phyloP scores from a whole-genome alignment of 306 rosid genomes.

The Dicorynia guianensis region DNA sequence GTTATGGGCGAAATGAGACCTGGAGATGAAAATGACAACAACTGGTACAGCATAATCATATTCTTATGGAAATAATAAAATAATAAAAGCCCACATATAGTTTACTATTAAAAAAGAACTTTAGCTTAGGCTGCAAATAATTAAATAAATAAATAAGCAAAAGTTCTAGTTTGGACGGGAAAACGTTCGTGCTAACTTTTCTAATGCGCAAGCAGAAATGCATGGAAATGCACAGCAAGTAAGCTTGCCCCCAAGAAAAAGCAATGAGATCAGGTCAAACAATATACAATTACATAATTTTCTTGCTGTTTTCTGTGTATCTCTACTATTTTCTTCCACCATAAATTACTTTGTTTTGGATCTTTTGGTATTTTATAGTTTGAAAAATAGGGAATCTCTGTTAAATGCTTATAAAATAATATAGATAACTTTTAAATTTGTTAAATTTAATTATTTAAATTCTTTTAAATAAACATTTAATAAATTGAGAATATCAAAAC shows the following conservation, averaged over 20 bases:
- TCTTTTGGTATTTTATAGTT: no score
- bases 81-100: background rate
- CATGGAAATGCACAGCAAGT: background rate
- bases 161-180: background rate
- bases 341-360: background rate
- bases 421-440: no score
- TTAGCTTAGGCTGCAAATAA: background rate
- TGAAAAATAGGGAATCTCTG: no score
- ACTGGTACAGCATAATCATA: background rate
- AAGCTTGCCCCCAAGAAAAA: background rate
- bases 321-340: background rate
- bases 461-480: no score
- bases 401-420: no score
- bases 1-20: background rate
- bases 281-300: background rate
- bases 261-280: slow-evolving; percentile 25
- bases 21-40: background rate
- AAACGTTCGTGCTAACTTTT: background rate
- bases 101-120: slow-evolving; percentile 3
- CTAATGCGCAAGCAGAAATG: slow-evolving; percentile 20
- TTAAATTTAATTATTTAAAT: no score
- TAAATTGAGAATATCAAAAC: no score
- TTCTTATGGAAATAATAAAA: background rate
- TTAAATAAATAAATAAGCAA: background rate
- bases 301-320: background rate